phyloP scores from a whole-genome alignment of 306 rosid genomes.

The Oxytropis ochrocephala region DNA sequence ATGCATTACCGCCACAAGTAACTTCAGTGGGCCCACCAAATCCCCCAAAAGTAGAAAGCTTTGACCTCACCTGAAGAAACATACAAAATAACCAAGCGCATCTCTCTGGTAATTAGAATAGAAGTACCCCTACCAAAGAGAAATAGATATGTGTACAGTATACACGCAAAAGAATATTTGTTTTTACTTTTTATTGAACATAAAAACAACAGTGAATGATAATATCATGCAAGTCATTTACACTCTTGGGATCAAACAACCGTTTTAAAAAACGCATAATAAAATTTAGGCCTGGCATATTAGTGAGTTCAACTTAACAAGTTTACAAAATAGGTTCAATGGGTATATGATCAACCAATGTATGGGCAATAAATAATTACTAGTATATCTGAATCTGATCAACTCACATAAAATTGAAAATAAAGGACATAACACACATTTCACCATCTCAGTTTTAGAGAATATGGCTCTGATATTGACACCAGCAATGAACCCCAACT shows the following conservation, averaged over 20 bases:
- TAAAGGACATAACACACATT: background rate
- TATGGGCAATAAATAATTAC: background rate
- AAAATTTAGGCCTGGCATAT: background rate
- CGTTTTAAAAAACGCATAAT: background rate
- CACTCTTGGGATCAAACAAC: background rate
- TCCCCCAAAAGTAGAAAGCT: slow-evolving; percentile 84
- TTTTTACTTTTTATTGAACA: background rate
- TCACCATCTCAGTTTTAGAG: background rate
- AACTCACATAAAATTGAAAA: slow-evolving; percentile 4
- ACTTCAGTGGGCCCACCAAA: slow-evolving; percentile 82
- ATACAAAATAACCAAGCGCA: slow-evolving; percentile 1
- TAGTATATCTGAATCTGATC: background rate
- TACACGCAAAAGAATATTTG: background rate
- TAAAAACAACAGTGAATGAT: background rate
- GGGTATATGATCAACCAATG: background rate
- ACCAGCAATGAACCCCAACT: background rate
- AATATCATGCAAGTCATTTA: background rate
- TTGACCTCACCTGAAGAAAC: slow-evolving; percentile 62
- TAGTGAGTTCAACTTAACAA: background rate
- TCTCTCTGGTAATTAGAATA: background rate
- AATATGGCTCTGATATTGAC: slow-evolving; percentile 7
- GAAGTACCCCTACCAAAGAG: background rate
- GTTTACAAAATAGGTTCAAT: background rate
- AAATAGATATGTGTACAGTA: background rate
- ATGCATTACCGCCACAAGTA: slow-evolving; percentile 91